Base-by-base conservation (phyloP, 768 basidiomycete species). In the Russula sp. region DNA sequence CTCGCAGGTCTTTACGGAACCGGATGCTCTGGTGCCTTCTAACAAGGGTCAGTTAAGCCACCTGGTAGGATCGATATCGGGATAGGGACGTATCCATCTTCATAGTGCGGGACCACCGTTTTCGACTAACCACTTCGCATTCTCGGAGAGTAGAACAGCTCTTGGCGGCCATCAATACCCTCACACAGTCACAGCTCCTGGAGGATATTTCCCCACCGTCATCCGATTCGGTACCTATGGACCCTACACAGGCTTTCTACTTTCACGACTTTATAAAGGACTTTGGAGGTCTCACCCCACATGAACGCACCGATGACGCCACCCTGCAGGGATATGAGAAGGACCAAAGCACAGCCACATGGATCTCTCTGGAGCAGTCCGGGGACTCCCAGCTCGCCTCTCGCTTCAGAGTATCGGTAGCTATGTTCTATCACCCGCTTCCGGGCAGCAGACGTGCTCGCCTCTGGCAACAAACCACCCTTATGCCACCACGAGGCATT, bases 191-290 rank as follows among this genome's bases (percentile, higher is more conserved):
- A n/a, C n/a, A 53, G 7, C 32, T n/a, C 5, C 52, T 49, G n/a
- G 43, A 22, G 35, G n/a, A 18, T 5, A 7, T 16, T 6, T 49
- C 41, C 13, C 46, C 41, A 5, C 22, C 22, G 16, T 34, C 50
- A 7, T 14, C 51, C 7, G 32, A 39, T 47, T 25, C 50, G 22
- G 29, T 2, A 8, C 20, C 46, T 6, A 38, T 25, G 1, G 61
- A 63, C 18, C 22, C 36, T 14, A 5, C 22, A 1, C 56, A 58
- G 18, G 14, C 7, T 11, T 63, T 63, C 57, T 53, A 63, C 36
- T 42, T 63, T n/a, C 56, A 63, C 4, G 61, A 63, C 8, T 63
- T 58, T 22, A 39, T 63, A 4, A 39, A 53, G 34, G 61, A 63
- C 20, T 48, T 58, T 38, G 57, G 46, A 8, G 18, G 10, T n/a